Evolutionary conservation across 2,329 filamentous ascomycete genomes (phyloP).

Genomic region (Aquanectria penicillioides): DNA sequence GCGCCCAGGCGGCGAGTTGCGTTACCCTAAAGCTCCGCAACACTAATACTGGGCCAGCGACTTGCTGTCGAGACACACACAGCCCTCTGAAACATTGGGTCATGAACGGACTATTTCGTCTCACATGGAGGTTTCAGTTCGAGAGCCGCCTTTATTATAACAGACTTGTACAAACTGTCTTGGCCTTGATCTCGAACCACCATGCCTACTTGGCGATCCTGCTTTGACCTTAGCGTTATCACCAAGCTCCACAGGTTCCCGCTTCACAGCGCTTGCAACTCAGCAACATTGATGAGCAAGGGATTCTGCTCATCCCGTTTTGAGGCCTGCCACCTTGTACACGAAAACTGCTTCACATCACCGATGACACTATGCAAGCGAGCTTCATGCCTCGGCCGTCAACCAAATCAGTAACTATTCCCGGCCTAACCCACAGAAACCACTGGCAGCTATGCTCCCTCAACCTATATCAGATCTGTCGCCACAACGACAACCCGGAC

Average conservation of each 20-base stretch:
- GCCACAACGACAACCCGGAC: not conserved
- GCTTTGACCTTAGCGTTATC: too few species aligned
- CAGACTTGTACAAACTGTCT: too few species aligned
- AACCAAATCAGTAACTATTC: slow-evolving; percentile 17
- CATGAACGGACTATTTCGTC: not conserved
- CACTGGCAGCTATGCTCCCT: slow-evolving; percentile 2
- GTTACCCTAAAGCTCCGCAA: slow-evolving; percentile 2
- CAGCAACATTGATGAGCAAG: too few species aligned
- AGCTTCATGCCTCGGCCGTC: slow-evolving; percentile 5
- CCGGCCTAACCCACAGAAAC: not conserved
- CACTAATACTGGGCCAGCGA: slow-evolving; percentile 3
- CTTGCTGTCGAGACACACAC: not conserved
- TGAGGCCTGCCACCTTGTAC: not conserved
- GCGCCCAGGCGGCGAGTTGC: slow-evolving; percentile 21
- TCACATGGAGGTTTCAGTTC: too few species aligned
- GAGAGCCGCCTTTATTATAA: too few species aligned
- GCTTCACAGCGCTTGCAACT: too few species aligned
- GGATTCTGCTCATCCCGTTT: not conserved
- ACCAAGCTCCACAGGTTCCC: too few species aligned
- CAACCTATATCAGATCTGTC: slow-evolving; percentile 13
- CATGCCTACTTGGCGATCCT: too few species aligned
- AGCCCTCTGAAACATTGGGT: slow-evolving; percentile 1
- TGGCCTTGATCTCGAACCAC: too few species aligned
- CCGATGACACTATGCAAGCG: slow-evolving; percentile 8
- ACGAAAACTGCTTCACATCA: not conserved